Evolutionary conservation across 345 rosid species (phyloP).

Genomic region (Aethionema arabicum): DNA sequence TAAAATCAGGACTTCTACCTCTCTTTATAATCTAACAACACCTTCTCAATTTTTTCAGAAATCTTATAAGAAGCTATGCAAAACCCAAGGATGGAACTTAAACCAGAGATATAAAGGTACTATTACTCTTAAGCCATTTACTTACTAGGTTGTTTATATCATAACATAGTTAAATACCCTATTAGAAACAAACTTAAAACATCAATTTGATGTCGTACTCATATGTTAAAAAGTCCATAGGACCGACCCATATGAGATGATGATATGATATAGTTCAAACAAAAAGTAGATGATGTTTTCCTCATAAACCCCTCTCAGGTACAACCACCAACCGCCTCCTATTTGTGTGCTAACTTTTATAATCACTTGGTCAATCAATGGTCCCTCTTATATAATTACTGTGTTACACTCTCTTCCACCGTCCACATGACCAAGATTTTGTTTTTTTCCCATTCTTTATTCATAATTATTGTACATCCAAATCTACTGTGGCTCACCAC

Average conservation of each 20-base stretch:
- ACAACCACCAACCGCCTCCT: conserved; percentile 33
- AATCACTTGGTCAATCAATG: conserved; percentile 31
- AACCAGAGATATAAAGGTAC: conserved; percentile 1
- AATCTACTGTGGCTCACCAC: conserved; percentile 10
- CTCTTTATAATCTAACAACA: not conserved
- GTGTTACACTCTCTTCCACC: conserved; percentile 28
- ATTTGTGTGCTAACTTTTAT: conserved; percentile 25
- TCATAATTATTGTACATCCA: conserved; percentile 13
- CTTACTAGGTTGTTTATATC: not conserved
- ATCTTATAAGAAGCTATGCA: conserved; percentile 75
- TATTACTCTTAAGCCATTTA: conserved; percentile 5
- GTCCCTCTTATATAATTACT: conserved; percentile 29
- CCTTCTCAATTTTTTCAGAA: conserved; percentile 38
- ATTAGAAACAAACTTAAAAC: not conserved
- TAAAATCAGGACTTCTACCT: not conserved
- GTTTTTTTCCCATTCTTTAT: not conserved
- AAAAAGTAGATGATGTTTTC: conserved; percentile 28
- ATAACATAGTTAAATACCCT: not conserved
- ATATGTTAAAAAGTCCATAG: conserved; percentile 4
- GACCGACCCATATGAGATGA: conserved; percentile 35
- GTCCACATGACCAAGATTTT: conserved; percentile 29
- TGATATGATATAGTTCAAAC: conserved; percentile 23
- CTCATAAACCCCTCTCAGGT: conserved; percentile 36
- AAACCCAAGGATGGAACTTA: conserved; percentile 35
- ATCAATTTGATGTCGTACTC: conserved; percentile 2